These are phyloP conservation scores for Fraxinus cuspidata DNA, from an alignment of 257 asterid genomes.

Conservation along the genomic window DNA sequence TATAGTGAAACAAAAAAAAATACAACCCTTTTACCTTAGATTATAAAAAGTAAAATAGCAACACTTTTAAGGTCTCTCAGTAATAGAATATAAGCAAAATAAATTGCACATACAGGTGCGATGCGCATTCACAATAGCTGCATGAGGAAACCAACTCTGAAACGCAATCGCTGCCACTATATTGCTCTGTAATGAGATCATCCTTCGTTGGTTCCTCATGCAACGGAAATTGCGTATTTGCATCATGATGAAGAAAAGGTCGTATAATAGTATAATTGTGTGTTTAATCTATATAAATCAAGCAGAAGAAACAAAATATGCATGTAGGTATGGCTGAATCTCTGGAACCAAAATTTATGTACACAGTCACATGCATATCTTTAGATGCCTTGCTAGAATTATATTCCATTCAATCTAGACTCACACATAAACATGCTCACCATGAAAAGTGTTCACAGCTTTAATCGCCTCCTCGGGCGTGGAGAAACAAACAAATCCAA, in stretches of 20 bases:
- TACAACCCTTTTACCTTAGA: background rate
- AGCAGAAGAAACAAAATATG: slow-evolving; percentile 8
- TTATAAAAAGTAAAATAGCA: background rate
- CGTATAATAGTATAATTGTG: background rate
- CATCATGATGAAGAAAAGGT: background rate
- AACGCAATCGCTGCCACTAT: slow-evolving; percentile 5
- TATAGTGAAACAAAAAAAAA: background rate
- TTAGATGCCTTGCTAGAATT: slow-evolving; percentile 8
- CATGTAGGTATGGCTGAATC: background rate
- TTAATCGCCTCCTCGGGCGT: slow-evolving; percentile 67
- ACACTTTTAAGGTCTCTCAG: background rate
- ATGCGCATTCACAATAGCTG: slow-evolving; percentile 6
- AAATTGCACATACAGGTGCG: background rate
- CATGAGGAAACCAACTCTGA: background rate
- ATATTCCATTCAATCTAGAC: background rate
- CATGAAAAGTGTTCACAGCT: slow-evolving; percentile 66
- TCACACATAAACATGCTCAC: slow-evolving; percentile 30
- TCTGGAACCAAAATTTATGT: slow-evolving; percentile 9
- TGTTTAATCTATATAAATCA: background rate
- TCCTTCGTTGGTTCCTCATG: background rate
- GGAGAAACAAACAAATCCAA: slow-evolving; percentile 92
- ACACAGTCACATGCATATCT: background rate
- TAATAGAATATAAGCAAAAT: background rate
- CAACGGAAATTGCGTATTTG: background rate
- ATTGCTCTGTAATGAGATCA: background rate